Conservation (phyloP, 306 rosid genomes). For the Clitoria ternatea region DNA sequence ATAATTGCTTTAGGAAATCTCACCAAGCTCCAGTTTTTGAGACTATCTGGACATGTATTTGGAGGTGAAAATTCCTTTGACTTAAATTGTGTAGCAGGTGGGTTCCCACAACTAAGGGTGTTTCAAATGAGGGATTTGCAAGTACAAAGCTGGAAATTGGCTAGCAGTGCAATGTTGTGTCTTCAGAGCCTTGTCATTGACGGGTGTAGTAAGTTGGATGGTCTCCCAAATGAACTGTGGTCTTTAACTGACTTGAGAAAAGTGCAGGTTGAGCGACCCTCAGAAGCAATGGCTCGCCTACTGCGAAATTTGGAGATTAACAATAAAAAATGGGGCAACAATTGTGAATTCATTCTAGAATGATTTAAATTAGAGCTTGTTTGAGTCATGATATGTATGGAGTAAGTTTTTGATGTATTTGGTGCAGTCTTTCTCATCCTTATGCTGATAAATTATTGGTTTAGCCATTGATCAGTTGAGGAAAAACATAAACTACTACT, state of each 20-base stretch:
- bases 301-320: neutral
- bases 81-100: neutral
- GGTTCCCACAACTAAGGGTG: neutral
- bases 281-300: neutral
- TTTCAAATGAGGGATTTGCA: neutral
- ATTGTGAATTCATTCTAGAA: too few species aligned
- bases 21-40: conserved; percentile 15
- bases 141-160: neutral
- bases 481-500: too few species aligned
- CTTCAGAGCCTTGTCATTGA: neutral
- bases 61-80: neutral
- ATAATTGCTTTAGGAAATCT: conserved; percentile 5
- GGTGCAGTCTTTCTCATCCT: too few species aligned
- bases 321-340: too few species aligned
- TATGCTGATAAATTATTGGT: too few species aligned
- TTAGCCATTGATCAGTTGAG: too few species aligned
- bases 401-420: too few species aligned
- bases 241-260: neutral
- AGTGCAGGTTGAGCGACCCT: neutral
- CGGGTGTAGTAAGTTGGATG: rapidly evolving
- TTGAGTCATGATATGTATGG: too few species aligned
- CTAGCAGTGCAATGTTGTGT: conserved; percentile 8
- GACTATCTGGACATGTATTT: neutral
- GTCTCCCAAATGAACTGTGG: conserved; percentile 21
- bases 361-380: too few species aligned